Percentiles rank a stretch among this genome's conserved stretches.
Conservation (phyloP, 169 alveolate species). For the Eimeria falciformis region DNA sequence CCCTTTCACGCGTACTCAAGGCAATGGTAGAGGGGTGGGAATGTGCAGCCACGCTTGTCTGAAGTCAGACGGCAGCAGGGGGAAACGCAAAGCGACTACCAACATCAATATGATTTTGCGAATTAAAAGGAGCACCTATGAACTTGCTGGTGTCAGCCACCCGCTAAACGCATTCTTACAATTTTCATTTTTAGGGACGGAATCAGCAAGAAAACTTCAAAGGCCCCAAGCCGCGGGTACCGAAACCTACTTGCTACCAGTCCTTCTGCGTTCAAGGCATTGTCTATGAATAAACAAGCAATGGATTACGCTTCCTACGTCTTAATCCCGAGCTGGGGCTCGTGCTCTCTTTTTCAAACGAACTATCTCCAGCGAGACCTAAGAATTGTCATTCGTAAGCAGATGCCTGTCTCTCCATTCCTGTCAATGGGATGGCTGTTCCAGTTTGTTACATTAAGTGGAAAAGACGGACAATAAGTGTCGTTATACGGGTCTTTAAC, state of each 20-base stretch:
- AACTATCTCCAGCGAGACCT: too few relatives aligned
- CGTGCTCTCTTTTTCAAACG: too few relatives aligned
- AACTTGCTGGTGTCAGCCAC: too few relatives aligned
- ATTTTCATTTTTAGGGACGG: constrained; percentile 63
- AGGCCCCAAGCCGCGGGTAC: constrained; percentile 74
- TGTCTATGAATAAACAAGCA: constrained; percentile 3
- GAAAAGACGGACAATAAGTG: constrained; percentile 18
- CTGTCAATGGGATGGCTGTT: background rate
- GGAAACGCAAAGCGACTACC: background rate
- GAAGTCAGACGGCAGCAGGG: background rate
- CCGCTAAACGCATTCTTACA: too few relatives aligned
- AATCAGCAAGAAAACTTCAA: constrained; percentile 69
- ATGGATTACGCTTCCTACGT: background rate
- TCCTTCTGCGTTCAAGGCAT: constrained; percentile 49
- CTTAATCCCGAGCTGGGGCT: too few relatives aligned
- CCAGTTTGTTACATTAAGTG: background rate
- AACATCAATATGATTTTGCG: too few relatives aligned
- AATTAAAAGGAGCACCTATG: too few relatives aligned
- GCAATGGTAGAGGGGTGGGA: too few relatives aligned
- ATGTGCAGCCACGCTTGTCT: too few relatives aligned
- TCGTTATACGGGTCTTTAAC: constrained; percentile 59
- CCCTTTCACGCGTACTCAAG: too few relatives aligned
- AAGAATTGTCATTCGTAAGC: background rate
- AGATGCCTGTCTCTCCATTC: background rate
- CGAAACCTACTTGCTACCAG: constrained; percentile 44